phyloP scores from a whole-genome alignment of 331 rosid genomes.

The Rosa hybrid region DNA sequence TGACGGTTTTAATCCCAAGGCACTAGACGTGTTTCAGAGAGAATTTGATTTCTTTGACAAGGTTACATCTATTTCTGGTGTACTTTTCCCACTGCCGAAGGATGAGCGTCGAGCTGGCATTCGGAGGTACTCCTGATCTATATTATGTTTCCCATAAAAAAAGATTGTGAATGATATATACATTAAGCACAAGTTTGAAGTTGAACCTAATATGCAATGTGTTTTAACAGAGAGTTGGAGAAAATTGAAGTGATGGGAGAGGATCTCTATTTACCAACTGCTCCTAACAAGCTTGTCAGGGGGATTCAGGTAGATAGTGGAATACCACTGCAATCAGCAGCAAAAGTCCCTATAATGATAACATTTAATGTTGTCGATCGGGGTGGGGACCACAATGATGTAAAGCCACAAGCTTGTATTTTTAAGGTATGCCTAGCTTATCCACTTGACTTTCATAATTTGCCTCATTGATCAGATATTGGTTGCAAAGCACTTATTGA shows the following conservation, averaged over 20 bases:
- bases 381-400: slow-evolving; percentile 63
- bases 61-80: slow-evolving; percentile 96
- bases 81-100: slow-evolving; percentile 77
- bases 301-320: slow-evolving; percentile 96
- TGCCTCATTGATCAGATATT: not conserved
- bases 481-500: not conserved
- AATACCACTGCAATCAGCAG: slow-evolving; percentile 95
- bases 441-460: not conserved
- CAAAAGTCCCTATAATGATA: slow-evolving; percentile 97
- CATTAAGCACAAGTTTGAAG: not conserved
- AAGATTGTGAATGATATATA: not conserved
- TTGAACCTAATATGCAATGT: slow-evolving; percentile 19
- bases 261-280: slow-evolving; percentile 93
- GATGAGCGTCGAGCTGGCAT: slow-evolving; percentile 96
- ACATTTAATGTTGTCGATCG: slow-evolving; percentile 86
- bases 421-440: slow-evolving; percentile 66
- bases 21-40: slow-evolving; percentile 70
- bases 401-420: slow-evolving; percentile 95
- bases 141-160: not conserved
- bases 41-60: slow-evolving; percentile 98
- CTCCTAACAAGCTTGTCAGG: slow-evolving; percentile 78
- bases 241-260: slow-evolving; percentile 84
- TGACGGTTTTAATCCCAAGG: slow-evolving; percentile 80
- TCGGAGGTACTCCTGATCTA: slow-evolving; percentile 46
- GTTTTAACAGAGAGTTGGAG: slow-evolving; percentile 78